Evolutionary conservation across 768 basidiomycete species (phyloP), one percentile per base, ranked within the genome.

Genomic region (Lentinula detonsa): DNA sequence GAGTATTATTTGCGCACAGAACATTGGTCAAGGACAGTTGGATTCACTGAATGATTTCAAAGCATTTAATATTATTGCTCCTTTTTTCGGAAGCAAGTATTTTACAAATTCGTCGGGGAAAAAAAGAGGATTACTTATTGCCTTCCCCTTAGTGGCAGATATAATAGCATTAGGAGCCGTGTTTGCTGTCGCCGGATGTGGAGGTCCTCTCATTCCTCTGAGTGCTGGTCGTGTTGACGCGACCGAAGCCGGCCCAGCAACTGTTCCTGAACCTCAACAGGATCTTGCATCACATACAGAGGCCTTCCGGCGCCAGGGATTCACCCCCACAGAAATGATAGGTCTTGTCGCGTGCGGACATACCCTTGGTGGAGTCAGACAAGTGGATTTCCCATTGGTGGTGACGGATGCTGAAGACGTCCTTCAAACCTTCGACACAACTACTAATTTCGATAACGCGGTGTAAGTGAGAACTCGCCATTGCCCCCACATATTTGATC

Each of bases 11-110:
- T 33, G 18, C 33, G 23, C 21, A 57, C 62, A 81, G 81, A 83
- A 82, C 66, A 75, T 78, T 61, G 80, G 80, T 40, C 68, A 71
- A 40, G 81, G 79, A 57, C 78, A 81, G 64, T 77, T 72, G 48
- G 71, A 75, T 62, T 77, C 78, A 4, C 62, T 76, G 21, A 70
- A 70, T 35, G 79, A 81, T 65, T 79, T 81, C 57, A 70, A 71
- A 59, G 65, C 68, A 5, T 78, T 74, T 54, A 74, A 77, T 7
- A 40, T 56, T 1, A 0, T 15, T 10, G 80, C 76, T 57, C 76
- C 76, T 72, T 73, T 76, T 54, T 67, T 80, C 18, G 78, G 78
- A 31, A 71, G 81, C 79, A 57, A 52, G 77, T 73, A 28, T n/a
- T 28, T 8, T 40, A 39, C 15, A 21, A 15, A 39, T 16, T 8